These are phyloP conservation scores for Mrakia gelida DNA, from an alignment of 768 basidiomycete genomes.

Conservation along the genomic window DNA sequence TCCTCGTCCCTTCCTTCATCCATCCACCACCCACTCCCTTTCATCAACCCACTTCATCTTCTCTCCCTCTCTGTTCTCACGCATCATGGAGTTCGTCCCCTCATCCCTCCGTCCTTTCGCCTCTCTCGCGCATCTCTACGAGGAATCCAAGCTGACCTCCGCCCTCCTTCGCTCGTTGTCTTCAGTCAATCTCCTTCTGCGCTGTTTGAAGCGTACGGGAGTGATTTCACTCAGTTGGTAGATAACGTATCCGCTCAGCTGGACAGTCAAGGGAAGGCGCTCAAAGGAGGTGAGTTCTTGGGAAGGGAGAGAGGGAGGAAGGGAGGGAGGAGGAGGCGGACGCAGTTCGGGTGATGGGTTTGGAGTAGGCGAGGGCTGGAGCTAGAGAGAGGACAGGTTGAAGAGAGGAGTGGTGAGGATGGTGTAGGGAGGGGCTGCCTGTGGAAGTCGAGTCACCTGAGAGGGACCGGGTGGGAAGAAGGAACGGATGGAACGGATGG, in stretches of 20 bases:
- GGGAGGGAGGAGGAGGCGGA: neutral
- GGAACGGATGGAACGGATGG: no score
- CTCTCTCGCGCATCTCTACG: no score
- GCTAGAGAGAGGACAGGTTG: no score
- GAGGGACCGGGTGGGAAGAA: no score
- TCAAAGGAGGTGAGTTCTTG: conserved; percentile 66
- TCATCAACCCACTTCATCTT: neutral
- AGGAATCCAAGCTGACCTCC: neutral
- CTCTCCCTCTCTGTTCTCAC: neutral
- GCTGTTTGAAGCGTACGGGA: conserved; percentile 62
- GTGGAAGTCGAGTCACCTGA: no score
- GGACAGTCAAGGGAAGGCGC: conserved; percentile 61
- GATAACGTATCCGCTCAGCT: conserved; percentile 71
- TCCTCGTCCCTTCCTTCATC: neutral
- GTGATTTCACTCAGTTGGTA: conserved; percentile 82
- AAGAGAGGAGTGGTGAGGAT: no score
- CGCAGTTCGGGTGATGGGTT: neutral
- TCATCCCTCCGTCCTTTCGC: no score
- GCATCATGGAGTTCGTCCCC: no score
- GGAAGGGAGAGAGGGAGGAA: neutral
- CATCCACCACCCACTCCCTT: neutral
- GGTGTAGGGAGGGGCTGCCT: neutral
- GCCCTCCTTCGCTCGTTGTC: neutral
- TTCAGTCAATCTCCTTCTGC: conserved; percentile 34
- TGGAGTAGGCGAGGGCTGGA: no score